Evolutionary conservation across 2,329 filamentous ascomycete genomes (phyloP), one percentile per base, ranked within the genome.

Genomic region (Macrophomina tecta): DNA sequence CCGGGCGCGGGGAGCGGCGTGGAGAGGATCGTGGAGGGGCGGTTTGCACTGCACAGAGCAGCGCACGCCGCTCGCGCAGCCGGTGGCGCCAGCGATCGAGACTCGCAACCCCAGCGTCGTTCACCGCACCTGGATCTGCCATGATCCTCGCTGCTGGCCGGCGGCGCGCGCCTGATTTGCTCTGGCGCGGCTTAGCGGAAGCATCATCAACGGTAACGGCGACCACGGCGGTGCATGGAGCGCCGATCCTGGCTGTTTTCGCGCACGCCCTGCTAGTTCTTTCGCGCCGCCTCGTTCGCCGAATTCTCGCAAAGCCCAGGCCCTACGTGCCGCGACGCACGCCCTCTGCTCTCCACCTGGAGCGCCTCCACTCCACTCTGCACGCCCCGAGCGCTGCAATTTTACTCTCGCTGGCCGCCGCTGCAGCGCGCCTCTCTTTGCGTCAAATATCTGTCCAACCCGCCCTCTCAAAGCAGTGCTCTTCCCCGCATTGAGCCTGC

Each of bases 401-500:
- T 62, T 62, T 62, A 62, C 58, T 55, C 46, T 53, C 46, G 55
- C 36, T 46, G 38, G 30, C 48, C 38, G 46, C 61, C 38, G 18
- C 62, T 52, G 36, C 64, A 34, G 52, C 52, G 36, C 45, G 38
- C 40, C 42, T 32, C 51, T 28, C 45, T 16, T 16, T 16, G 58
- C 58, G 58, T 51, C 58, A 53, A 56, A 58, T 58, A 65, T 28
- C 63, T 38, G 34, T 32, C 46, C 49, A 30, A 49, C 34, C 45
- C 40, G 14, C 46, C 42, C 36, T 46, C 45, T 32, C 64, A 45
- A 28, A 48, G 32, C 32, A 36, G 18, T 36, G 36, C 18, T 32
- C 64, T 66, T 66, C 64, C 64, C 64, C 64, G 64, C 64, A 66
- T 66, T 61, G 64, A 51, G 45, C 64, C 45, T 40, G 53, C 64